Percentiles rank a stretch among this genome's conserved stretches.
Conservation (phyloP, 192 early-diverging fungal genomes). For the Coemansia sp. region DNA sequence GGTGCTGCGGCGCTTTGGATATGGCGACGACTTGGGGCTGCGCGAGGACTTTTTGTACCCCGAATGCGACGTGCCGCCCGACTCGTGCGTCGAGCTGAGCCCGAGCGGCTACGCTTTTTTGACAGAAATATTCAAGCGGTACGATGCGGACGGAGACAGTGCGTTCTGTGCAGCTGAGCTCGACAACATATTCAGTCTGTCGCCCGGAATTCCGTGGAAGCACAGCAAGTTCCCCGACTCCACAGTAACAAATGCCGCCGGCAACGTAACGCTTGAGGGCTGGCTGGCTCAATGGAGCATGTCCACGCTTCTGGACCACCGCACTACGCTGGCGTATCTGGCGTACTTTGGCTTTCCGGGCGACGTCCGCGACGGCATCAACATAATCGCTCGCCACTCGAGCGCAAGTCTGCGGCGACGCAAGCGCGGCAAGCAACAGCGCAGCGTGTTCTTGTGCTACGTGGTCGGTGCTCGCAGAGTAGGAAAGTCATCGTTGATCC, state of each 20-base stretch:
- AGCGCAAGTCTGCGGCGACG: slow-evolving; percentile 61
- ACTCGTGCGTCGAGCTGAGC: slow-evolving; percentile 93
- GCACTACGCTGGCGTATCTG: slow-evolving; percentile 86
- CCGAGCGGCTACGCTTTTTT: slow-evolving; percentile 94
- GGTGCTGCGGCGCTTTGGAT: slow-evolving; percentile 92
- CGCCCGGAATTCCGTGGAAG: slow-evolving; percentile 94
- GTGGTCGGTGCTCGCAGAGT: slow-evolving; percentile 80
- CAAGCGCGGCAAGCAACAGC: slow-evolving; percentile 78
- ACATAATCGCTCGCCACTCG: slow-evolving; percentile 55
- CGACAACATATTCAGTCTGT: slow-evolving; percentile 80
- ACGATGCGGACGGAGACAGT: slow-evolving; percentile 97
- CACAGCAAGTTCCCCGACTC: slow-evolving; percentile 83
- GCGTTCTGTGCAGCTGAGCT: slow-evolving; percentile 86
- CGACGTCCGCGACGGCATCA: slow-evolving; percentile 85
- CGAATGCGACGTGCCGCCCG: slow-evolving; percentile 79
- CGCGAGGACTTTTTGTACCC: slow-evolving; percentile 90
- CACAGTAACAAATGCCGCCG: slow-evolving; percentile 85
- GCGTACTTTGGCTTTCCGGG: slow-evolving; percentile 95
- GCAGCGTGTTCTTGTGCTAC: slow-evolving; percentile 91
- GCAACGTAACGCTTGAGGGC: slow-evolving; percentile 90
- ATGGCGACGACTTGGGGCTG: slow-evolving; percentile 91
- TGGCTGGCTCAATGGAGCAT: slow-evolving; percentile 99
- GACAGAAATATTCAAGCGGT: slow-evolving; percentile 88
- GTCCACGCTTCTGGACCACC: slow-evolving; percentile 91
- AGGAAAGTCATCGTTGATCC: slow-evolving; percentile 87